Percentiles rank a stretch among this genome's conserved stretches.
These are phyloP conservation scores for Magnaporthiopsis rhizophila DNA, from an alignment of 2,329 filamentous ascomycete species.

Conservation along the genomic window DNA sequence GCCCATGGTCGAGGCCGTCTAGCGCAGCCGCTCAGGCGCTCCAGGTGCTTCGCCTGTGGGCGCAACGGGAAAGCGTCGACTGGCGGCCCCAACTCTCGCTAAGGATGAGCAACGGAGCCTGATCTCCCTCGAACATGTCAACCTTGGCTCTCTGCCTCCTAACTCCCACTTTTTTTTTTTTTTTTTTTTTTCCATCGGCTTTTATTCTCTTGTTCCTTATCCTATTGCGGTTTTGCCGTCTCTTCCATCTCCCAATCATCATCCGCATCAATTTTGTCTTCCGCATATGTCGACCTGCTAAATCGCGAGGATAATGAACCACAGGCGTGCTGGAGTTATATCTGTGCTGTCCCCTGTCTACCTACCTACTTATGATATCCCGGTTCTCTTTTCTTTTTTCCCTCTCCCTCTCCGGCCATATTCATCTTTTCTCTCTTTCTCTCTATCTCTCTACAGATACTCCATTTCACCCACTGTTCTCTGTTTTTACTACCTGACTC, in stretches of 20 bases:
- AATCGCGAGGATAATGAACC: background rate
- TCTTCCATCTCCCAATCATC: background rate
- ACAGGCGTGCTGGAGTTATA: background rate
- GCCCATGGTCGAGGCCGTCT: conserved; percentile 36
- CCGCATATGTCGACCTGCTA: background rate
- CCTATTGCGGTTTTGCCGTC: background rate
- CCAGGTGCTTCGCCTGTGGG: conserved; percentile 34
- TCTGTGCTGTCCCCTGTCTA: background rate
- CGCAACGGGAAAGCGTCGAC: conserved; percentile 33
- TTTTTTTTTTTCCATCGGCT: background rate
- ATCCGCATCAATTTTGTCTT: background rate
- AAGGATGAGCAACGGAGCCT: background rate
- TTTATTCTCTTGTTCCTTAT: background rate
- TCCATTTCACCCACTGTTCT: background rate
- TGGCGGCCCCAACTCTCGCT: conserved; percentile 33
- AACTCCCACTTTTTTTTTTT: background rate
- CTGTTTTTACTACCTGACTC: background rate
- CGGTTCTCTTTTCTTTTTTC: background rate
- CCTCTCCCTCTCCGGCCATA: background rate
- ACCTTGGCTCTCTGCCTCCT: background rate
- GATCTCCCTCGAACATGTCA: too few relatives aligned
- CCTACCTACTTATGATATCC: conserved; percentile 5
- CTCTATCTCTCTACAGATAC: background rate
- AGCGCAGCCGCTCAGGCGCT: conserved; percentile 32
- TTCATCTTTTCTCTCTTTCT: background rate